A percentile compares a stretch with the other conserved stretches of the same genome.
These are phyloP conservation scores for Pseudocercospora fuligena DNA, from an alignment of 2,329 filamentous ascomycete genomes.

Conservation along the genomic window DNA sequence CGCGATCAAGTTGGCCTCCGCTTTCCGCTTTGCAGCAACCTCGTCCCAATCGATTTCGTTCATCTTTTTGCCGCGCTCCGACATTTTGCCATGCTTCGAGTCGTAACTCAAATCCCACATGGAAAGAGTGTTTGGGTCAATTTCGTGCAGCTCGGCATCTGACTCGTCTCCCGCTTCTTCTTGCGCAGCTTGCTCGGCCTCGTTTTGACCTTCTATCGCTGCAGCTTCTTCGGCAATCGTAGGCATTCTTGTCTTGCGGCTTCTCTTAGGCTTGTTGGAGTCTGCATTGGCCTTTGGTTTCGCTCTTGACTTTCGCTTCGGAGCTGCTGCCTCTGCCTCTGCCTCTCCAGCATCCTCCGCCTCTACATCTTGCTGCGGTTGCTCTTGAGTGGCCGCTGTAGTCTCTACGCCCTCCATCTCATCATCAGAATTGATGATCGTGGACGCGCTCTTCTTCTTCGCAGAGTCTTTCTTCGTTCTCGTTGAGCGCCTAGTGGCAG, in stretches of 20 bases:
- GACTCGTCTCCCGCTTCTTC: slow-evolving; percentile 30
- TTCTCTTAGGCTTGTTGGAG: slow-evolving; percentile 24
- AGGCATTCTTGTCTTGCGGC: slow-evolving; percentile 19
- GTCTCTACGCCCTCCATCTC: slow-evolving; percentile 19
- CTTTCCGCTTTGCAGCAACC: slow-evolving; percentile 47
- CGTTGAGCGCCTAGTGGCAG: slow-evolving; percentile 12
- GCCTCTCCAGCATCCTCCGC: slow-evolving; percentile 11
- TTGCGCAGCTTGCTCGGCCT: slow-evolving; percentile 17
- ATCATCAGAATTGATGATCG: slow-evolving; percentile 28
- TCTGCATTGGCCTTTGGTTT: slow-evolving; percentile 9
- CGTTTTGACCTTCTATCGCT: slow-evolving; percentile 6
- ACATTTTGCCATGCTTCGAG: slow-evolving; percentile 65
- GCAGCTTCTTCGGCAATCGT: slow-evolving; percentile 16
- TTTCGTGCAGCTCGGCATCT: slow-evolving; percentile 46
- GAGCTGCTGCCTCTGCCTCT: background rate
- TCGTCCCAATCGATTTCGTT: slow-evolving; percentile 66
- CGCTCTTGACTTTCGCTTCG: slow-evolving; percentile 18
- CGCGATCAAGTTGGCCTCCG: slow-evolving; percentile 42
- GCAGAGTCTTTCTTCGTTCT: slow-evolving; percentile 16
- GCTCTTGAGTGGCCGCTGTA: background rate
- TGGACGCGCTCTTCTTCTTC: slow-evolving; percentile 24
- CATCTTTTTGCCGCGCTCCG: slow-evolving; percentile 74
- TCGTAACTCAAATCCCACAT: slow-evolving; percentile 76
- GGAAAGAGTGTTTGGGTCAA: slow-evolving; percentile 69
- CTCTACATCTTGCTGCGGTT: slow-evolving; percentile 5